Evolutionary conservation across 2,329 filamentous ascomycete genomes (phyloP).

Genomic region (Colletotrichum salicis): DNA sequence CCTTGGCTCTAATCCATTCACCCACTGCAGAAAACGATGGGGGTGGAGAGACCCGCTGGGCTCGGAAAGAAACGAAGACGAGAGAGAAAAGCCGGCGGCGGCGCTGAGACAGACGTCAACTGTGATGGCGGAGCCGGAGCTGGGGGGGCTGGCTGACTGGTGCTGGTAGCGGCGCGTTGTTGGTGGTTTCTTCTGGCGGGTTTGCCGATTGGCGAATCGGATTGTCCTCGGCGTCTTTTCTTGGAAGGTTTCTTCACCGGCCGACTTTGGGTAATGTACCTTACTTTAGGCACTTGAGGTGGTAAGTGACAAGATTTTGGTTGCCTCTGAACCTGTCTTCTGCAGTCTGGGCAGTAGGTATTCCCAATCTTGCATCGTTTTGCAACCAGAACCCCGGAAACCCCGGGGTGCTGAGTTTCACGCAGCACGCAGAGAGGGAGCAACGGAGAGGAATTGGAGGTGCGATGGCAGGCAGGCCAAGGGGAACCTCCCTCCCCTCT

Average conservation of each 20-base stretch:
- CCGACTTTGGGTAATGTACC: too few species aligned
- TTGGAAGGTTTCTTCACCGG: not conserved
- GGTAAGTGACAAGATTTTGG: too few species aligned
- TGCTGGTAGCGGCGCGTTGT: conserved; percentile 8
- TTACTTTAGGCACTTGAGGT: too few species aligned
- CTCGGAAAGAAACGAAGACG: not conserved
- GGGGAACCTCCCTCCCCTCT: not conserved
- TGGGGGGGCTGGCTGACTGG: conserved; percentile 1
- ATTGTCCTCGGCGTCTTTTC: not conserved
- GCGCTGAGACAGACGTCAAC: conserved; percentile 20
- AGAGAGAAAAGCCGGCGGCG: not conserved
- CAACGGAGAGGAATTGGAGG: conserved; percentile 14
- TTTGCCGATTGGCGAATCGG: conserved; percentile 3
- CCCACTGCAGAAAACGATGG: not conserved
- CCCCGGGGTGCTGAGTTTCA: not conserved
- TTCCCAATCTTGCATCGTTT: not conserved
- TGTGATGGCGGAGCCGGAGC: conserved; percentile 20
- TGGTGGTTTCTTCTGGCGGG: not conserved
- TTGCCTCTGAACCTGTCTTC: not conserved
- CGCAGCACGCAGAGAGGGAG: not conserved
- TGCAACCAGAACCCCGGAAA: conserved; percentile 5
- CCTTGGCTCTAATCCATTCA: too few species aligned
- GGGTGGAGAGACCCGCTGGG: not conserved
- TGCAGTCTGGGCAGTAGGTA: not conserved
- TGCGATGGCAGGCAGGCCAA: conserved; percentile 21